Conservation (phyloP, 2,329 filamentous ascomycete species). For the Aspergillus persii region DNA sequence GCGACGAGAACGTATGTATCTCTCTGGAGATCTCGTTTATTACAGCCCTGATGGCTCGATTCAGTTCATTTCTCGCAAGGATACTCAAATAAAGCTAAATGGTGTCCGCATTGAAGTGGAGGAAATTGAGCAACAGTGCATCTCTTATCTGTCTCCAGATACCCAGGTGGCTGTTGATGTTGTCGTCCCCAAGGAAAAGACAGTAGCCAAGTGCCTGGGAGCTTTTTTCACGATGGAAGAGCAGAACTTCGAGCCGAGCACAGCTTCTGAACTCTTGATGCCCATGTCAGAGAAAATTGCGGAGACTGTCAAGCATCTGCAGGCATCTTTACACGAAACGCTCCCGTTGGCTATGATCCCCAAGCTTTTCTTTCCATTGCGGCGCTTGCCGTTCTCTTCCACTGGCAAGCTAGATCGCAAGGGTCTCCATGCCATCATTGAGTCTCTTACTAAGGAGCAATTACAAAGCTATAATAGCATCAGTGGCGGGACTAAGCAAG, state of each 20-base stretch:
- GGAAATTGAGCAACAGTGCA: slow-evolving; percentile 46
- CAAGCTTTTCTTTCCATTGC: slow-evolving; percentile 43
- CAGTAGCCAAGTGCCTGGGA: slow-evolving; percentile 30
- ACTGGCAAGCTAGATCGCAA: slow-evolving; percentile 46
- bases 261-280: slow-evolving; percentile 18
- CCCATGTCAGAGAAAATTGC: slow-evolving; percentile 24
- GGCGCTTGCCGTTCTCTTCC: slow-evolving; percentile 40
- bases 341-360: slow-evolving; percentile 47
- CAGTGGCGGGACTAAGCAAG: slow-evolving; percentile 15
- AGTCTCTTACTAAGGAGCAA: slow-evolving; percentile 33
- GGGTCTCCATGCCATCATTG: slow-evolving; percentile 36
- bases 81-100: slow-evolving; percentile 41
- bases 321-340: slow-evolving; percentile 23
- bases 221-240: slow-evolving; percentile 33
- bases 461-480: slow-evolving; percentile 31
- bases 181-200: slow-evolving; percentile 31
- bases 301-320: slow-evolving; percentile 25
- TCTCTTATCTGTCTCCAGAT: slow-evolving; percentile 33
- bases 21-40: slow-evolving; percentile 38
- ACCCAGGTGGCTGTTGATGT: slow-evolving; percentile 47
- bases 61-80: slow-evolving; percentile 34
- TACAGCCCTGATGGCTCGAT: slow-evolving; percentile 36
- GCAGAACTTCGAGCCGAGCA: background rate
- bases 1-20: slow-evolving; percentile 33
- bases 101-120: slow-evolving; percentile 47